phyloP scores from a whole-genome alignment of 1,284 basidiomycete species.

The Filobasidium uniguttulatum region DNA sequence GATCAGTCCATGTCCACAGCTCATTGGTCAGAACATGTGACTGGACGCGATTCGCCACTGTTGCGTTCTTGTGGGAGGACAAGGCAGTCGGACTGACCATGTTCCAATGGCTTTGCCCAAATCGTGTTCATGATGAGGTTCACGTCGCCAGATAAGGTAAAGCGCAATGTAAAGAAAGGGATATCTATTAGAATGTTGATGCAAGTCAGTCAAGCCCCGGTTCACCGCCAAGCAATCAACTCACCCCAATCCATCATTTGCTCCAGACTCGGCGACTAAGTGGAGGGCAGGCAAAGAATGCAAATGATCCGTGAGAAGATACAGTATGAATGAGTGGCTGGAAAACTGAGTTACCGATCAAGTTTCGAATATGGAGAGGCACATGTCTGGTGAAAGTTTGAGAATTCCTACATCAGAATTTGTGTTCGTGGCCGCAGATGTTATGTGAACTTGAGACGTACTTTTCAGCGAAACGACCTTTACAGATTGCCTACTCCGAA shows the following conservation, averaged over 20 bases:
- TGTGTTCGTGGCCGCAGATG: not conserved
- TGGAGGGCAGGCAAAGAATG: not conserved
- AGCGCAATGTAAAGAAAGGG: constrained; percentile 86
- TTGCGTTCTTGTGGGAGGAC: no score
- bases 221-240: no score
- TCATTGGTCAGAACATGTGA: no score
- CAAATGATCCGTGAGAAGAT: not conserved
- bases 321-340: not conserved
- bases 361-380: constrained; percentile 31
- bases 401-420: constrained; percentile 1
- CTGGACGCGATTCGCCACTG: no score
- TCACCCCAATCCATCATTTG: constrained; percentile 59
- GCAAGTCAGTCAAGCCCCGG: no score
- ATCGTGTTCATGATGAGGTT: constrained; percentile 25
- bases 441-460: constrained; percentile 39
- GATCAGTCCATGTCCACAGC: not conserved
- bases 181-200: constrained; percentile 42
- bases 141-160: constrained; percentile 60
- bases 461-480: constrained; percentile 24
- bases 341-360: constrained; percentile 17
- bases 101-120: constrained; percentile 48
- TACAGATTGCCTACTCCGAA: constrained; percentile 27
- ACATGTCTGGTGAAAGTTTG: no score
- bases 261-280: constrained; percentile 30
- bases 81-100: constrained; percentile 42